These are phyloP conservation scores for Kurtzmaniella fragi DNA, from an alignment of 805 yeast species.

Conservation along the genomic window DNA sequence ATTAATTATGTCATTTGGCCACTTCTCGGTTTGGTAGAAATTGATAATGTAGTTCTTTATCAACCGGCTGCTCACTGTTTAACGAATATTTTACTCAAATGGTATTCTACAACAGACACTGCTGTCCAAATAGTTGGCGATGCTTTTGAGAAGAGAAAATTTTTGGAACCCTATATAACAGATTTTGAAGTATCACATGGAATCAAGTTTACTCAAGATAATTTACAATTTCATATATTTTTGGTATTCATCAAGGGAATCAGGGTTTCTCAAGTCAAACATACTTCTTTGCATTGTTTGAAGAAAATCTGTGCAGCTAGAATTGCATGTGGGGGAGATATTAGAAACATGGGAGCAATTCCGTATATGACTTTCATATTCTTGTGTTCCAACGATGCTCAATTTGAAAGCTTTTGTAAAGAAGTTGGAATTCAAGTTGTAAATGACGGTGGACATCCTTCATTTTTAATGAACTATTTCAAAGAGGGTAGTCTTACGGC, in stretches of 20 bases:
- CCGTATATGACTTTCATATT: slow-evolving; percentile 30
- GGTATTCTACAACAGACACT: slow-evolving; percentile 14
- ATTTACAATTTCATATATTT: slow-evolving; percentile 49
- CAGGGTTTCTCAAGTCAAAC: slow-evolving; percentile 51
- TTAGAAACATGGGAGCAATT: slow-evolving; percentile 6
- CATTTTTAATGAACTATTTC: slow-evolving; percentile 21
- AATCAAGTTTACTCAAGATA: slow-evolving; percentile 35
- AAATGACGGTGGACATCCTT: slow-evolving; percentile 19
- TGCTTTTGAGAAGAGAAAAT: slow-evolving; percentile 25
- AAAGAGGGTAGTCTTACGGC: slow-evolving; percentile 13
- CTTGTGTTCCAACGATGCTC: slow-evolving; percentile 19
- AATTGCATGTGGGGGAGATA: slow-evolving; percentile 23
- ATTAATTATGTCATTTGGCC: slow-evolving; percentile 50
- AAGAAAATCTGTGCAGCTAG: slow-evolving; percentile 39
- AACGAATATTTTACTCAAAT: slow-evolving; percentile 20
- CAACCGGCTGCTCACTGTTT: slow-evolving; percentile 29
- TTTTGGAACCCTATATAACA: slow-evolving; percentile 37
- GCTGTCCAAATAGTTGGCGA: slow-evolving; percentile 15
- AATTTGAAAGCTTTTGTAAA: slow-evolving; percentile 17
- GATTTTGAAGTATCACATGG: slow-evolving; percentile 40
- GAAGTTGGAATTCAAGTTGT: slow-evolving; percentile 15
- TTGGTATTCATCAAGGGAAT: slow-evolving; percentile 52
- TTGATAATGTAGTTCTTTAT: slow-evolving; percentile 24
- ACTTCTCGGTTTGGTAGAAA: slow-evolving; percentile 22
- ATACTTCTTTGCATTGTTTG: slow-evolving; percentile 43